phyloP scores from a whole-genome alignment of 768 basidiomycete species.

The Pleurotus salmoneostramineus region DNA sequence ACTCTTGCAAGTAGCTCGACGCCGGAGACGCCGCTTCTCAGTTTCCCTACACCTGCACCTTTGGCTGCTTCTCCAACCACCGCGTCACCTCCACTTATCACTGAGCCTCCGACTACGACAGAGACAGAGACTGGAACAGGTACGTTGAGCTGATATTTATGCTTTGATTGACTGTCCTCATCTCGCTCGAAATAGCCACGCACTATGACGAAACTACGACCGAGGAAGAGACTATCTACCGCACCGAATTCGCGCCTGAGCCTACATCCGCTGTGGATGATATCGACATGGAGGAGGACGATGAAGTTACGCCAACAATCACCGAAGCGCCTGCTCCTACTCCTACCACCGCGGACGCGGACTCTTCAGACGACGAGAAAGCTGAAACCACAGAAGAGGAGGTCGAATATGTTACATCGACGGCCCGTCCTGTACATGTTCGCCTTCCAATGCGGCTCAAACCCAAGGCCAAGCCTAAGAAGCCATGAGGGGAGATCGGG shows the following conservation, averaged over 20 bases:
- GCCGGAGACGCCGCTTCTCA: too few species aligned
- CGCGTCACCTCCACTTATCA: too few species aligned
- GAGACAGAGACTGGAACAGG: too few species aligned
- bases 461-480: neutral
- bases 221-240: neutral
- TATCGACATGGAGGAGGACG: neutral
- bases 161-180: neutral
- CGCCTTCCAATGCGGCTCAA: neutral
- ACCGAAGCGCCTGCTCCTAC: neutral
- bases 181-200: neutral
- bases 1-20: too few species aligned
- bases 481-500: neutral
- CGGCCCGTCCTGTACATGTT: neutral
- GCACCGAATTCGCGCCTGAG: neutral
- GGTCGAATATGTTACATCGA: neutral
- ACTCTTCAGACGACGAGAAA: neutral
- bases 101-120: too few species aligned
- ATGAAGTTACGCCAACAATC: neutral
- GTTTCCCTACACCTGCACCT: too few species aligned
- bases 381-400: neutral
- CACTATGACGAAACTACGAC: neutral
- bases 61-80: too few species aligned
- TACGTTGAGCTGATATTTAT: too few species aligned
- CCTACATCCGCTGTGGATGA: neutral
- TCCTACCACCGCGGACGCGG: neutral